A percentile compares a stretch with the other conserved stretches of the same genome.
These are phyloP conservation scores for Stylonectria norvegica DNA, from an alignment of 2,329 filamentous ascomycete genomes.

Conservation along the genomic window DNA sequence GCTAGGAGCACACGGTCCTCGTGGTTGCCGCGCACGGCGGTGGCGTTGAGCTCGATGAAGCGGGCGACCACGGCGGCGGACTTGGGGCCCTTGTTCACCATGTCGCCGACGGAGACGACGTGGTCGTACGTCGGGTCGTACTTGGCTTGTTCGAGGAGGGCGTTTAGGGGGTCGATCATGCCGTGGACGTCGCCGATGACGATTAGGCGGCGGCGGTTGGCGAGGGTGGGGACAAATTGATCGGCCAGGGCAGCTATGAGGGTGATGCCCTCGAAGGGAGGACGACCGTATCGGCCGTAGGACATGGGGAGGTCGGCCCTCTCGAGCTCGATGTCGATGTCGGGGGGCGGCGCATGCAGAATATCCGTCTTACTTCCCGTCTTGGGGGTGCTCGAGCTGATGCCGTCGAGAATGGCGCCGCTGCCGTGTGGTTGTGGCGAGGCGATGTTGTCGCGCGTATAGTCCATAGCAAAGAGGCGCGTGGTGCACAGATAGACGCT, in stretches of 20 bases:
- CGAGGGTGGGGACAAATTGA: constrained; percentile 30
- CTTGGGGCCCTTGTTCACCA: constrained; percentile 84
- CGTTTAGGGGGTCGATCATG: constrained; percentile 64
- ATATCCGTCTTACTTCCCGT: not conserved
- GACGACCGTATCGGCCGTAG: constrained; percentile 40
- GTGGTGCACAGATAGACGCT: constrained; percentile 34
- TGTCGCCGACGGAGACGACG: constrained; percentile 72
- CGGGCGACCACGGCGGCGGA: constrained; percentile 73
- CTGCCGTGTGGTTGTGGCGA: not conserved
- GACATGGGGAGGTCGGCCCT: constrained; percentile 37
- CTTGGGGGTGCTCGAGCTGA: not conserved
- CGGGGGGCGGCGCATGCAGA: no score
- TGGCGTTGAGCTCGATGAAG: constrained; percentile 69
- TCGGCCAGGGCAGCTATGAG: constrained; percentile 31
- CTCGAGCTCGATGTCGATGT: constrained; percentile 15
- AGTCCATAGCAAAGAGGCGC: constrained; percentile 29
- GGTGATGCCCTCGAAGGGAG: constrained; percentile 33
- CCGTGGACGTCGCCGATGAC: constrained; percentile 93
- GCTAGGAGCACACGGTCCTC: constrained; percentile 80
- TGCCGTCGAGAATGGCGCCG: not conserved
- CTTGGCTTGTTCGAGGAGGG: constrained; percentile 62
- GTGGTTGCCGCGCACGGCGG: constrained; percentile 86
- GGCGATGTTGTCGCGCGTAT: constrained; percentile 2
- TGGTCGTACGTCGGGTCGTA: constrained; percentile 63
- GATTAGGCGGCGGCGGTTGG: constrained; percentile 60